Conservation (phyloP, 2,329 filamentous ascomycete species). For the Periconia sp. region DNA sequence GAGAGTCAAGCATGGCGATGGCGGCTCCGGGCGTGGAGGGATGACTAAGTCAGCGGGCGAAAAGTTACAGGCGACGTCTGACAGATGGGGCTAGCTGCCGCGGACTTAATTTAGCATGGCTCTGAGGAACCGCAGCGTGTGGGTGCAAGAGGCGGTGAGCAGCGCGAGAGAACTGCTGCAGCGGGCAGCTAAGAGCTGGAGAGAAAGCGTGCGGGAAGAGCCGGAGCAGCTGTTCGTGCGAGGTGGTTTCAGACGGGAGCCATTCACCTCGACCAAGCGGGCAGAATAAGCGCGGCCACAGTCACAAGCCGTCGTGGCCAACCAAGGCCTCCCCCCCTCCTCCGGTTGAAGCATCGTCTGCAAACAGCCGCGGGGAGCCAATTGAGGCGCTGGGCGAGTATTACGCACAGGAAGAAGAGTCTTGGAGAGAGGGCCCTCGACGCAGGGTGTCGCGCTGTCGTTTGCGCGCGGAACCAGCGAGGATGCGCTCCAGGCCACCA, state of each 20-base stretch:
- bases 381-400: slow-evolving; percentile 9
- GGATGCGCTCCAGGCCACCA: not conserved
- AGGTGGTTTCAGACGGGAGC: slow-evolving; percentile 20
- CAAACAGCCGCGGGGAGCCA: slow-evolving; percentile 20
- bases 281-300: not conserved
- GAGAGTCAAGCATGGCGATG: slow-evolving; percentile 21
- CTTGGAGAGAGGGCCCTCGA: slow-evolving; percentile 1
- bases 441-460: slow-evolving; percentile 9
- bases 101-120: slow-evolving; percentile 7
- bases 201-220: slow-evolving; percentile 21
- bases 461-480: slow-evolving; percentile 1
- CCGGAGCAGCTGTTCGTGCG: slow-evolving; percentile 29
- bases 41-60: slow-evolving; percentile 9
- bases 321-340: slow-evolving; percentile 11
- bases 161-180: slow-evolving; percentile 8
- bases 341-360: slow-evolving; percentile 16
- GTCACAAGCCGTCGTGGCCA: slow-evolving; percentile 16
- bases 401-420: slow-evolving; percentile 20
- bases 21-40: slow-evolving; percentile 15
- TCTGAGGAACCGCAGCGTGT: slow-evolving; percentile 3
- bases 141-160: slow-evolving; percentile 26
- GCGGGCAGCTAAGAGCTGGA: slow-evolving; percentile 6
- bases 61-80: slow-evolving; percentile 3
- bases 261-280: slow-evolving; percentile 13
- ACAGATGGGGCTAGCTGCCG: slow-evolving; percentile 8